Evolutionary conservation across 352 stramenopile genomes (phyloP).

Genomic region (Blastocystis sp.): DNA sequence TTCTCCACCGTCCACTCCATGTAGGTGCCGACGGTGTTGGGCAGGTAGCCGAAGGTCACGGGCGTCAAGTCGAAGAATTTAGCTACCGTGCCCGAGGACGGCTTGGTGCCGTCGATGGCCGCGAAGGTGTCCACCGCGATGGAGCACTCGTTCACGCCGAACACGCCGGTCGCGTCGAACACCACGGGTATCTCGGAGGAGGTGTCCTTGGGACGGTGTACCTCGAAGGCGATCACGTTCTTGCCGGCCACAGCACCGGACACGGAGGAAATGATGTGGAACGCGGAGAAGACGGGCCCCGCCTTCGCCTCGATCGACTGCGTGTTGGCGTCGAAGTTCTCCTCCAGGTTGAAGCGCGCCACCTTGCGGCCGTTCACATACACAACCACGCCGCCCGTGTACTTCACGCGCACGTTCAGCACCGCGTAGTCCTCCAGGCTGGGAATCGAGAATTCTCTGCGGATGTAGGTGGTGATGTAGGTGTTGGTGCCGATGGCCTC

Average conservation of each 20-base stretch:
- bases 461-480: constrained; percentile 12
- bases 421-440: constrained; percentile 17
- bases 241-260: neutral
- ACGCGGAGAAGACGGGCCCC: neutral
- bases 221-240: constrained; percentile 28
- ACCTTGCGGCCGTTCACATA: constrained; percentile 19
- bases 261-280: constrained; percentile 10
- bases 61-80: constrained; percentile 27
- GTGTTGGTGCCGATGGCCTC: neutral
- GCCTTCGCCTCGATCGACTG: neutral
- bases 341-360: constrained; percentile 28
- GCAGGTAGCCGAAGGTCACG: constrained; percentile 7
- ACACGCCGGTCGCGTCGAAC: constrained; percentile 23
- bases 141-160: constrained; percentile 49
- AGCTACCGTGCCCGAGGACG: neutral
- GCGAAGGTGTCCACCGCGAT: constrained; percentile 5
- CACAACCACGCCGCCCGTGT: constrained; percentile 23
- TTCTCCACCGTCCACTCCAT: constrained; percentile 55
- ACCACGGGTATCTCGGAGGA: neutral
- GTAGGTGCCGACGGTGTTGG: neutral
- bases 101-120: neutral
- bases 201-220: neutral
- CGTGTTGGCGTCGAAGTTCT: neutral
- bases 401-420: constrained; percentile 50
- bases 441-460: neutral